phyloP scores from a whole-genome alignment of 2,329 filamentous ascomycete species.

The Colletotrichum neosansevieriae region DNA sequence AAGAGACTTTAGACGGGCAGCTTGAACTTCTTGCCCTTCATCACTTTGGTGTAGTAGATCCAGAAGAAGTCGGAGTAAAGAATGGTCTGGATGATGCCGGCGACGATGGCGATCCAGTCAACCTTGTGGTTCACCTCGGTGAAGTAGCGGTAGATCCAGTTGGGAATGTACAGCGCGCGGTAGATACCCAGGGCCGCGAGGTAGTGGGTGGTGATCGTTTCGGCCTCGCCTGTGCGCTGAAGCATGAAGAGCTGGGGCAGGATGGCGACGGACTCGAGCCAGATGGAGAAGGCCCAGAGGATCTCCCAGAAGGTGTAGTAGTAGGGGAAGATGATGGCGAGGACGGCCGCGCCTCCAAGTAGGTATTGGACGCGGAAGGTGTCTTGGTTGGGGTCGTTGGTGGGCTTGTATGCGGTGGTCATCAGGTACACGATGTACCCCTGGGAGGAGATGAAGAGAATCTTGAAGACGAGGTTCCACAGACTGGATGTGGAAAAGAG shows the following conservation, averaged over 20 bases:
- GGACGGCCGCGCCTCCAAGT: conserved; percentile 80
- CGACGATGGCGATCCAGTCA: conserved; percentile 88
- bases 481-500: conserved; percentile 85
- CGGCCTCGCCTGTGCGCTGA: conserved; percentile 95
- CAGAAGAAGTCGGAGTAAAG: conserved; percentile 99
- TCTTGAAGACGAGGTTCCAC: conserved; percentile 96
- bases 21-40: conserved; percentile 91
- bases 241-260: conserved; percentile 98
- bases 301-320: conserved; percentile 87
- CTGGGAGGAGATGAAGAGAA: conserved; percentile 91
- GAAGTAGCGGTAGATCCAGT: conserved; percentile 95
- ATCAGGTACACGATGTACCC: conserved; percentile 98
- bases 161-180: conserved; percentile 95
- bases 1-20: conserved; percentile 75
- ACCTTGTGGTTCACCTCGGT: conserved; percentile 77
- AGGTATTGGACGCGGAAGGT: conserved; percentile 98
- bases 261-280: conserved; percentile 97
- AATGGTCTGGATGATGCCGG: conserved; percentile 92
- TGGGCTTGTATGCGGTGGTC: conserved; percentile 97
- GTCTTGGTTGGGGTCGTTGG: conserved; percentile 95
- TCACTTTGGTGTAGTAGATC: conserved; percentile 97
- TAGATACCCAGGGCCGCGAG: conserved; percentile 93
- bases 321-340: conserved; percentile 88
- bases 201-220: conserved; percentile 99
- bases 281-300: conserved; percentile 97